These are phyloP conservation scores for Alternaria sp. DNA, from an alignment of 2,329 filamentous ascomycete species.

Conservation along the genomic window DNA sequence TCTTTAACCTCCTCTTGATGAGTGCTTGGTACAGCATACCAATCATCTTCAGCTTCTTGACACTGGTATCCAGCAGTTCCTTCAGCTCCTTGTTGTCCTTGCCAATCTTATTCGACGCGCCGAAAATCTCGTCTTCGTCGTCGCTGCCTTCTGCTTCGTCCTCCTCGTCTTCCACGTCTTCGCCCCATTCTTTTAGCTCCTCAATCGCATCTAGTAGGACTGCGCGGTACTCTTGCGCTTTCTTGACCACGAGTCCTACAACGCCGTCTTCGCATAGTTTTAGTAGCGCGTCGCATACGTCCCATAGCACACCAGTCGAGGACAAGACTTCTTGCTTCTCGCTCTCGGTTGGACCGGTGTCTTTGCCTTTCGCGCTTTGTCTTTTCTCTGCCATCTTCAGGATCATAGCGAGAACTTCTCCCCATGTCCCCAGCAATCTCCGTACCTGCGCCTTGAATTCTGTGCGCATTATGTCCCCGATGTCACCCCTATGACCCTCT, in stretches of 20 bases:
- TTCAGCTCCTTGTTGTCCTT: conserved; percentile 70
- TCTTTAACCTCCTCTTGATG: conserved; percentile 71
- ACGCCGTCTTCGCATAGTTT: conserved; percentile 71
- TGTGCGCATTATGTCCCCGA: conserved; percentile 59
- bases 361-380: conserved; percentile 34
- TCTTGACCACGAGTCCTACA: conserved; percentile 71
- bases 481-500: conserved; percentile 20
- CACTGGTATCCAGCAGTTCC: conserved; percentile 67
- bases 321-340: conserved; percentile 58
- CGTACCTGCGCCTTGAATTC: conserved; percentile 68
- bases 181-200: conserved; percentile 87
- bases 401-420: conserved; percentile 65
- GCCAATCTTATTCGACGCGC: conserved; percentile 62
- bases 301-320: conserved; percentile 81
- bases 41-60: conserved; percentile 71
- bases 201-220: conserved; percentile 81
- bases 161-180: conserved; percentile 67
- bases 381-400: conserved; percentile 62
- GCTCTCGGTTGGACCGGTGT: conserved; percentile 28
- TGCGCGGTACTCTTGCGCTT: conserved; percentile 75
- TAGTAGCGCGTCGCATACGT: conserved; percentile 76
- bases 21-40: conserved; percentile 73
- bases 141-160: conserved; percentile 54
- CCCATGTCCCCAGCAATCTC: conserved; percentile 68
- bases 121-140: conserved; percentile 72